Evolutionary conservation across 2,329 filamentous ascomycete species (phyloP).

Genomic region (Colletotrichum abscissum): DNA sequence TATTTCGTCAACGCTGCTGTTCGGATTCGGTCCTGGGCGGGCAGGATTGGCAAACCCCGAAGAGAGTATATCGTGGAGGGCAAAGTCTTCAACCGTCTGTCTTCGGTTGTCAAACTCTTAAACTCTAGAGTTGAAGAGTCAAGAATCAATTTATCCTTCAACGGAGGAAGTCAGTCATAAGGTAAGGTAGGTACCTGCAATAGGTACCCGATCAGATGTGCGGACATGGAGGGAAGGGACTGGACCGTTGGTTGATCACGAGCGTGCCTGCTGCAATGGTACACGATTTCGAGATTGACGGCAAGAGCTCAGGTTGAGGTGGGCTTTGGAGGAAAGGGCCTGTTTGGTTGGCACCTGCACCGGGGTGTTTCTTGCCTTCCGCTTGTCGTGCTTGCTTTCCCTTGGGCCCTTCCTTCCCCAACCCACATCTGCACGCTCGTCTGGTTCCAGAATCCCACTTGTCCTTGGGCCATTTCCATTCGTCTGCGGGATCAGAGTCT

Average conservation of each 20-base stretch:
- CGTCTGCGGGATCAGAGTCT: not conserved
- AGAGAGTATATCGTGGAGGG: not conserved
- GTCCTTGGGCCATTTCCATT: not conserved
- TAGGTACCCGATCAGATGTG: not conserved
- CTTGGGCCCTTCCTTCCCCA: not conserved
- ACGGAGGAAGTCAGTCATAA: not conserved
- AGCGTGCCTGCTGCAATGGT: not conserved
- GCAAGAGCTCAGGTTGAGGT: not conserved
- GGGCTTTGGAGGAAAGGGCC: not conserved
- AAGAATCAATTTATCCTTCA: not conserved
- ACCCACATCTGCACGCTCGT: constrained; percentile 4
- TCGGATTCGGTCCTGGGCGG: not conserved
- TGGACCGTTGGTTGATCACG: not conserved
- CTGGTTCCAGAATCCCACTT: constrained; percentile 30
- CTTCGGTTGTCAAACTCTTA: not conserved
- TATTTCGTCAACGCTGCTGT: not conserved
- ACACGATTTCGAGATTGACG: too few relatives aligned
- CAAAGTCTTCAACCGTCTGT: not conserved
- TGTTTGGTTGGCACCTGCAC: not conserved
- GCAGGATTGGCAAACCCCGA: not conserved
- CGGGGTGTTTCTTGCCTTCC: not conserved
- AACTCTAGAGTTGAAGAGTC: not conserved
- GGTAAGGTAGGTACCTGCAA: too few relatives aligned
- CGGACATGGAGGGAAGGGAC: not conserved
- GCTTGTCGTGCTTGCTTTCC: not conserved